Base-by-base conservation (phyloP, 2,329 filamentous ascomycete genomes). In the Fusarium sterilihyphosum region DNA sequence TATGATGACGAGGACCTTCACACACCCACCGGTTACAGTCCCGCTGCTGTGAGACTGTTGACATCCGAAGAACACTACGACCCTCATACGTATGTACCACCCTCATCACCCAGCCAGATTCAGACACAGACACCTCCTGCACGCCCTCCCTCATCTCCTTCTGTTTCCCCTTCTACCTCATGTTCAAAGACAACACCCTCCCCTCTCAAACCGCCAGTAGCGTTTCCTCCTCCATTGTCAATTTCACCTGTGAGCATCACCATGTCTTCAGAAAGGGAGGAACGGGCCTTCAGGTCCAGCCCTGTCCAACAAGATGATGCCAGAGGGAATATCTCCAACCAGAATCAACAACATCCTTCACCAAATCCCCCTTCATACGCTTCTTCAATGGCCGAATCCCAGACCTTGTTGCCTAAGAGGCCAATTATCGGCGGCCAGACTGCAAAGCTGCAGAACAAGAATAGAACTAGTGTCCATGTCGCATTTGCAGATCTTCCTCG, bases 21-120 rank as follows among this genome's bases (percentile, higher is more conserved):
- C 72, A 86, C 84, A 35, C 85, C 85, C 24, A 83, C 83, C 44
- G 84, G 84, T 67, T 83, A 85, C 64, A 88, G 87, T 78, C 82
- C 85, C 50, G 86, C 89, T 40, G 88, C 86, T 70, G 86, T 92
- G 62, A 86, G 90, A 77, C 83, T 92, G 77, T 83, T 92, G 82
- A 92, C 90, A 60, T 91, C 89, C 80, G 90, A 92, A 78, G 89
- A 91, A 53, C 82, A 86, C n/a, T 74, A 79, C 77, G 84, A 83
- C 82, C 85, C 72, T 64, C 83, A 85, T 79, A 85, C 87, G 89
- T 91, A 91, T 85, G 90, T 91, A 83, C 78, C 80, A 73, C 54
- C 66, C 38, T 61, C 60, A 54, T 69, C 65, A 46, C 70, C 68
- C 46, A 70, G 58, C 52, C 65, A 72, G 53, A 65, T 59, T 61